Conservation (phyloP, 257 asterid species). For the Jacaranda mimosifolia region DNA sequence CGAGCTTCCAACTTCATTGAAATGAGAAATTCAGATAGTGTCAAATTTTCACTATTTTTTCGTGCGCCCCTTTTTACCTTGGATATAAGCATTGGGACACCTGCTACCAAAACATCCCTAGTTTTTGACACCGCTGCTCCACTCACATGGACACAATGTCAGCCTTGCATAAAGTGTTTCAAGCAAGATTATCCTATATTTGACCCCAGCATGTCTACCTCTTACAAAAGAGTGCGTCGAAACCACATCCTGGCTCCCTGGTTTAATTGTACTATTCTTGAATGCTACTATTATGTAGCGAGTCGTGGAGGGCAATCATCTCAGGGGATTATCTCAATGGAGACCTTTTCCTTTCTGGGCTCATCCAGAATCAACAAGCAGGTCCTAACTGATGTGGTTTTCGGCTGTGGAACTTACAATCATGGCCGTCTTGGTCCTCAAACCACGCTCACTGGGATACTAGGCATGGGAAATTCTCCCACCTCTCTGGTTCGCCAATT, state of each 20-base stretch:
- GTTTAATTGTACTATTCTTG: conserved; percentile 10
- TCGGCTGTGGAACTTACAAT: conserved; percentile 14
- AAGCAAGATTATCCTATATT: background rate
- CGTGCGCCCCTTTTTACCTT: background rate
- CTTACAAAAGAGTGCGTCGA: background rate
- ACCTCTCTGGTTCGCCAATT: conserved; percentile 2
- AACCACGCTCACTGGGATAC: background rate
- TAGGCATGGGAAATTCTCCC: conserved; percentile 25
- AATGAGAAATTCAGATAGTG: background rate
- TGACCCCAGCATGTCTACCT: background rate
- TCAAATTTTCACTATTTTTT: background rate
- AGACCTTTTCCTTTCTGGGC: background rate
- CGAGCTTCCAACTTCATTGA: background rate
- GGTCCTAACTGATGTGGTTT: background rate
- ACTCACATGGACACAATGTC: conserved; percentile 18
- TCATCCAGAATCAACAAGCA: background rate
- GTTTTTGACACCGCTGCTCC: conserved; percentile 2
- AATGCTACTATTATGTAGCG: conserved; percentile 16
- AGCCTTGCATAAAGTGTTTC: conserved; percentile 15
- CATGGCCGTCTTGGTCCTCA: background rate
- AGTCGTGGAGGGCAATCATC: background rate
- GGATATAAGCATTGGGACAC: conserved; percentile 12
- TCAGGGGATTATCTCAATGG: conserved; percentile 7
- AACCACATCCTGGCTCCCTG: background rate
- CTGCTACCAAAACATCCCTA: background rate